Conservation (phyloP, 352 stramenopile species). For the Phytopythium helicoides region DNA sequence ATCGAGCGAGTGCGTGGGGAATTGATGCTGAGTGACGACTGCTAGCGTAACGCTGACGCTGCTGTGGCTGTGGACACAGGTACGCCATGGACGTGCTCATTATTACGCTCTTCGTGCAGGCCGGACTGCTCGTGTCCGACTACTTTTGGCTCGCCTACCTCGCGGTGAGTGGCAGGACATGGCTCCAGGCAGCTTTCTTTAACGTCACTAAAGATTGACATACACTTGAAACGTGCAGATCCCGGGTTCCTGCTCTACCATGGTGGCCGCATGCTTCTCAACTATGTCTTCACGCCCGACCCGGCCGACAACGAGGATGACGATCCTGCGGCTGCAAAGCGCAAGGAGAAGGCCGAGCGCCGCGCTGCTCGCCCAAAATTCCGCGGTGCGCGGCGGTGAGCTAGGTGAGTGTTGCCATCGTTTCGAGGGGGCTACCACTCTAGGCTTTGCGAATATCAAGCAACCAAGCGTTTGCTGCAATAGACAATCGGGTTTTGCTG, state of each 20-base stretch:
- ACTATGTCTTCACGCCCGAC: constrained; percentile 81
- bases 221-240: constrained; percentile 29
- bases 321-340: constrained; percentile 56
- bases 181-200: too few species aligned
- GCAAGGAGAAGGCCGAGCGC: constrained; percentile 76
- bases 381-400: constrained; percentile 32
- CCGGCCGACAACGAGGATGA: constrained; percentile 38
- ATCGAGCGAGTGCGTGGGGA: constrained; percentile 73
- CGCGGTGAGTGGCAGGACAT: constrained; percentile 40
- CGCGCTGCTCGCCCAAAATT: constrained; percentile 57
- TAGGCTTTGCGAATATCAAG: too few species aligned
- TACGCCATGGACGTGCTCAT: constrained; percentile 87
- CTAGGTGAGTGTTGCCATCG: background rate
- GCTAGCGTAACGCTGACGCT: background rate
- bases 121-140: constrained; percentile 70
- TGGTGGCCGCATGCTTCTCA: constrained; percentile 64
- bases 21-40: background rate
- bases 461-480: too few species aligned
- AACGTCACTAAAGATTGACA: too few species aligned
- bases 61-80: constrained; percentile 8
- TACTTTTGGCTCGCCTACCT: constrained; percentile 89
- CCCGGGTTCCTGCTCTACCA: constrained; percentile 81
- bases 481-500: too few species aligned
- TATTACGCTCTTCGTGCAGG: constrained; percentile 78
- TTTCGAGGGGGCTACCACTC: too few species aligned